These are phyloP conservation scores for Scheffersomyces parashehatae DNA, from an alignment of 1,139 yeast species.

Conservation along the genomic window DNA sequence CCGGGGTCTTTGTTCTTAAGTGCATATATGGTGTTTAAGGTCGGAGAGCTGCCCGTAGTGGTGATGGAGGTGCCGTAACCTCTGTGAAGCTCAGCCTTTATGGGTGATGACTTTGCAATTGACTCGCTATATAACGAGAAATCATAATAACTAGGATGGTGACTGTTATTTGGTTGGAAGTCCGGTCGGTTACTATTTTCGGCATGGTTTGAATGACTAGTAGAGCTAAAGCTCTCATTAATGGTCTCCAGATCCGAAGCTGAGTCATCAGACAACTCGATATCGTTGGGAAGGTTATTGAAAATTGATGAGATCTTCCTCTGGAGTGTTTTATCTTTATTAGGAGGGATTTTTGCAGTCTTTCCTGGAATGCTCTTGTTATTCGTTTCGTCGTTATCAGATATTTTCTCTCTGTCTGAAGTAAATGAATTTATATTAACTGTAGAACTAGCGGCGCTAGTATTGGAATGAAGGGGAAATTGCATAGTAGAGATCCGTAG, in stretches of 20 bases:
- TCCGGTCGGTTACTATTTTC: neutral
- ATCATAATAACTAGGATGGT: slow-evolving; percentile 19
- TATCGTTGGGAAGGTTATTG: slow-evolving; percentile 50
- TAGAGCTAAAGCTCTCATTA: slow-evolving; percentile 8
- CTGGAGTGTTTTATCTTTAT: slow-evolving; percentile 14
- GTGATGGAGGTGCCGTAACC: slow-evolving; percentile 38
- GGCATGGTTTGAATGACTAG: slow-evolving; percentile 8
- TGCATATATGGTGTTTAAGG: slow-evolving; percentile 46
- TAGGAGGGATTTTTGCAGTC: too few relatives aligned
- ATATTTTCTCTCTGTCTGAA: neutral
- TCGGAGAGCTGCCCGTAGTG: slow-evolving; percentile 23
- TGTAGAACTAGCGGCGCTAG: slow-evolving; percentile 33
- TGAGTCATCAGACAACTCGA: slow-evolving; percentile 50
- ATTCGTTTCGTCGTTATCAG: too few relatives aligned
- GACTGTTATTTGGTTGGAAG: neutral
- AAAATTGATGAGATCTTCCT: slow-evolving; percentile 40
- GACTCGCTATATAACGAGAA: slow-evolving; percentile 29
- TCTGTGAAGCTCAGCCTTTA: slow-evolving; percentile 27
- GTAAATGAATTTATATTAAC: slow-evolving; percentile 30
- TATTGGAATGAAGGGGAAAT: slow-evolving; percentile 15
- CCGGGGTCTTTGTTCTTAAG: slow-evolving; percentile 24
- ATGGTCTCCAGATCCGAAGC: slow-evolving; percentile 46
- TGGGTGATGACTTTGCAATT: slow-evolving; percentile 32
- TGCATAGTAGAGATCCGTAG: slow-evolving; percentile 28
- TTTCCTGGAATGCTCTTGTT: too few relatives aligned